These are phyloP conservation scores for Monotropa hypopitys DNA, from an alignment of 179 eudicot genomes.

Conservation along the genomic window DNA sequence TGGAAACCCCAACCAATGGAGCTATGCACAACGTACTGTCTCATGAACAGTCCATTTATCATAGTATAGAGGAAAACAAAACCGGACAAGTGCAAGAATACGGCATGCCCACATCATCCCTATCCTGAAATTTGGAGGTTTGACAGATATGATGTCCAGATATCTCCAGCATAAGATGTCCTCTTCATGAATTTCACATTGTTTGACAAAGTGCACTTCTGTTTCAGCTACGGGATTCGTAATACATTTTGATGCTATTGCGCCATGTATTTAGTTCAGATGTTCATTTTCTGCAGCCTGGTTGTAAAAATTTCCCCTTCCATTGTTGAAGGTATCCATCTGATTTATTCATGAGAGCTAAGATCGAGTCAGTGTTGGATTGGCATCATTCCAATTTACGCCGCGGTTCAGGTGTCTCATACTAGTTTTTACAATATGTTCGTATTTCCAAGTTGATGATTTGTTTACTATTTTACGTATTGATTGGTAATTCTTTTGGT, in stretches of 20 bases:
- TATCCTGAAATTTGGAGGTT: neutral
- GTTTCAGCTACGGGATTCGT: neutral
- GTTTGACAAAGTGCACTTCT: neutral
- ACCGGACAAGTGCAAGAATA: neutral
- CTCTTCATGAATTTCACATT: neutral
- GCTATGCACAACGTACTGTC: neutral
- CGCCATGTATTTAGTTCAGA: neutral
- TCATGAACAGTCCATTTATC: neutral
- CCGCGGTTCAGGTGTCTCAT: constrained; percentile 56
- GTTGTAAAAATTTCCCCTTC: neutral
- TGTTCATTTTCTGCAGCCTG: neutral
- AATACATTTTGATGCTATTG: neutral
- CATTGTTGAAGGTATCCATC: constrained; percentile 64
- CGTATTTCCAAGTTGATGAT: neutral
- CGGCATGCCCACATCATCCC: neutral
- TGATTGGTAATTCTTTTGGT: neutral
- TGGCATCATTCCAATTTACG: constrained; percentile 97
- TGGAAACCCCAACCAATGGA: neutral
- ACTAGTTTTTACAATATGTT: neutral
- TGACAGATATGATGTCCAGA: neutral
- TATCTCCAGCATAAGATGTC: neutral
- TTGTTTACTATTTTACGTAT: neutral
- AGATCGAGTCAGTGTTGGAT: constrained; percentile 83
- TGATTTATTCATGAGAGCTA: constrained; percentile 68
- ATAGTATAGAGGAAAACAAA: neutral